Conservation (phyloP, 2,329 filamentous ascomycete genomes). For the Celoporthe dispersa region DNA sequence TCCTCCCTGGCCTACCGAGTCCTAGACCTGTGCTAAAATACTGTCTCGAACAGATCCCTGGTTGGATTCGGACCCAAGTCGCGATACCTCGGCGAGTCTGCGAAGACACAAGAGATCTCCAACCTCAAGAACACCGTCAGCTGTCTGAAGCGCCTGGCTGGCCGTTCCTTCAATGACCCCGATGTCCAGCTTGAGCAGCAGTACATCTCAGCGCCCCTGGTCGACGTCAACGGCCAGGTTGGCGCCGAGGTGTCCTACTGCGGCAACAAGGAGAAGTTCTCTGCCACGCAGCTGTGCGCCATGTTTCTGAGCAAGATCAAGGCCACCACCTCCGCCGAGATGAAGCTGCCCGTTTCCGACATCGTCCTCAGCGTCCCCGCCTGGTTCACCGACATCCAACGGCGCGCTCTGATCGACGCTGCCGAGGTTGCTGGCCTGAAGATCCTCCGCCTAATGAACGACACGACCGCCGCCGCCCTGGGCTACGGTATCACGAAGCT, state of each 20-base stretch:
- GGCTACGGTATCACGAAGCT: conserved; percentile 98
- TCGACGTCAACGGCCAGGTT: conserved; percentile 92
- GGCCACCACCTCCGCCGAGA: conserved; percentile 81
- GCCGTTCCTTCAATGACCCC: conserved; percentile 84
- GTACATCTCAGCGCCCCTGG: conserved; percentile 81
- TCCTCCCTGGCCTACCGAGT: conserved; percentile 19
- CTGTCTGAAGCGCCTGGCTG: conserved; percentile 89
- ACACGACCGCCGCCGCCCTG: conserved; percentile 93
- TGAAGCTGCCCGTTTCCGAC: conserved; percentile 89
- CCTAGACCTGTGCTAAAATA: conserved; percentile 27
- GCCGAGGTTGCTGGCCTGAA: conserved; percentile 93
- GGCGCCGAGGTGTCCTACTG: conserved; percentile 92
- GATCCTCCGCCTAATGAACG: conserved; percentile 92
- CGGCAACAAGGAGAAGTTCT: conserved; percentile 94
- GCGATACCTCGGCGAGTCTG: conserved; percentile 91
- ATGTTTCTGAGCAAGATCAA: conserved; percentile 98
- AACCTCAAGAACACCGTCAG: conserved; percentile 99
- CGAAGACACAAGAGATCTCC: conserved; percentile 98
- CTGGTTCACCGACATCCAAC: conserved; percentile 97
- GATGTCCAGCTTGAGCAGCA: conserved; percentile 93
- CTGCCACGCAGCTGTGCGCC: conserved; percentile 88
- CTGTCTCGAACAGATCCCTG: conserved; percentile 67
- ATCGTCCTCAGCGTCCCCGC: conserved; percentile 92
- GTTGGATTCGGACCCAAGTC: conserved; percentile 94
- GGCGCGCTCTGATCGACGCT: conserved; percentile 86